Percentiles rank a stretch among this genome's conserved stretches.
phyloP scores from a whole-genome alignment of 177 flowering plant genomes.

The Vitis hybrid region DNA sequence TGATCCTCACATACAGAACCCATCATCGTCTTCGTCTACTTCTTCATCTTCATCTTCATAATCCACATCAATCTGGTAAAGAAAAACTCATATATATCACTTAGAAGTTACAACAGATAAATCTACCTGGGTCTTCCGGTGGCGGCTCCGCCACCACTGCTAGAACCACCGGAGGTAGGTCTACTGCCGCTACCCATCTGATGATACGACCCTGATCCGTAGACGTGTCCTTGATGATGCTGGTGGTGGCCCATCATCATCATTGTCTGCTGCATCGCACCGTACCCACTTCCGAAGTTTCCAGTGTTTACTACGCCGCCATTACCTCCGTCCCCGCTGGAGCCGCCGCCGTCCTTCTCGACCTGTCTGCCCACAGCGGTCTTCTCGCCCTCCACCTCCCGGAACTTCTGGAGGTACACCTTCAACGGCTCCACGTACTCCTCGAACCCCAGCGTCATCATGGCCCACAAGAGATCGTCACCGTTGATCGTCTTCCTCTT shows the following conservation, averaged over 20 bases:
- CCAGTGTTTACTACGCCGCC: constrained; percentile 1
- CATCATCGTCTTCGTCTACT: no score
- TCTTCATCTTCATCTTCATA: no score
- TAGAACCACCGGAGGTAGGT: no score
- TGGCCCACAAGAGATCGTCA: constrained; percentile 31
- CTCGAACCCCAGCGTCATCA: constrained; percentile 31
- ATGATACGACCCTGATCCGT: constrained; percentile 11
- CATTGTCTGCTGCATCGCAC: constrained; percentile 4
- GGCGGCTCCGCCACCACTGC: constrained; percentile 12
- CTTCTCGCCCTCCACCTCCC: constrained; percentile 33
- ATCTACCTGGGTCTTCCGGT: constrained; percentile 19
- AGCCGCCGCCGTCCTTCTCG: background rate
- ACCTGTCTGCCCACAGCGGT: constrained; percentile 2
- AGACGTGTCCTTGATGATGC: constrained; percentile 9
- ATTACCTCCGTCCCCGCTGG: constrained; percentile 1
- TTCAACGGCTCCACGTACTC: constrained; percentile 31
- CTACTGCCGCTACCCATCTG: background rate
- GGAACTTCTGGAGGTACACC: constrained; percentile 26
- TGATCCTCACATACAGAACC: no score
- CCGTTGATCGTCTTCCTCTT: constrained; percentile 38
- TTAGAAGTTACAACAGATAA: background rate
- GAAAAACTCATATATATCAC: background rate
- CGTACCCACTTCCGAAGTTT: background rate
- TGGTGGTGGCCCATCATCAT: constrained; percentile 22
- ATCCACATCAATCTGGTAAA: background rate